phyloP scores from a whole-genome alignment of 352 stramenopile species.

The Phytophthora citrophthora region DNA sequence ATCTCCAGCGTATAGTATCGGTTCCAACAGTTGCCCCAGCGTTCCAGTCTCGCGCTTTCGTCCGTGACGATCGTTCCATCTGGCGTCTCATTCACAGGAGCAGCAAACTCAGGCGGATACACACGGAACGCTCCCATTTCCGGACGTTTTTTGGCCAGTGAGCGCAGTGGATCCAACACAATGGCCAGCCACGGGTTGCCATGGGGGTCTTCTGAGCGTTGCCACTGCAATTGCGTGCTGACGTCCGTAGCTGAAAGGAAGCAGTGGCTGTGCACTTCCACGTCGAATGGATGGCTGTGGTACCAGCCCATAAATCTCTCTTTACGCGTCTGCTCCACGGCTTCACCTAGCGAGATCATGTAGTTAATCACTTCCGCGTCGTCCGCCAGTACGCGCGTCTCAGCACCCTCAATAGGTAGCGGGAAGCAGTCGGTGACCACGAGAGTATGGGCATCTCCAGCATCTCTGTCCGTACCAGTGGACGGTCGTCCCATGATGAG shows the following conservation, averaged over 20 bases:
- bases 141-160: slow-evolving; percentile 91
- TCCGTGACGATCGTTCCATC: slow-evolving; percentile 94
- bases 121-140: slow-evolving; percentile 98
- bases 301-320: slow-evolving; percentile 99
- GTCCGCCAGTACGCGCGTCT: slow-evolving; percentile 97
- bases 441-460: slow-evolving; percentile 90
- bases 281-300: slow-evolving; percentile 99
- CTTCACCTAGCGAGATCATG: slow-evolving; percentile 98
- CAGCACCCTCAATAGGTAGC: slow-evolving; percentile 96
- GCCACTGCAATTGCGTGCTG: slow-evolving; percentile 98
- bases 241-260: slow-evolving; percentile 98
- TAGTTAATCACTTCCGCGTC: slow-evolving; percentile 99
- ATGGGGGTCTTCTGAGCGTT: slow-evolving; percentile 96
- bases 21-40: slow-evolving; percentile 97
- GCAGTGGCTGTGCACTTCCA: slow-evolving; percentile 96
- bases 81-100: slow-evolving; percentile 93
- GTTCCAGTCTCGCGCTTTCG: slow-evolving; percentile 93
- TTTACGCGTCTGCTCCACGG: slow-evolving; percentile 93
- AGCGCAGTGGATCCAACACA: slow-evolving; percentile 97
- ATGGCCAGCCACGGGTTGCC: slow-evolving; percentile 98
- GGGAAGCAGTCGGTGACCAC: slow-evolving; percentile 99
- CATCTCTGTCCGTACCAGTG: slow-evolving; percentile 85
- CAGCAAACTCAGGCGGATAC: slow-evolving; percentile 96
- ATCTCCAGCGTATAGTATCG: slow-evolving; percentile 82
- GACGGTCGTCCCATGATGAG: slow-evolving; percentile 95